phyloP scores from a whole-genome alignment of 2,329 filamentous ascomycete species.

The Pestalotiopsis sp. region DNA sequence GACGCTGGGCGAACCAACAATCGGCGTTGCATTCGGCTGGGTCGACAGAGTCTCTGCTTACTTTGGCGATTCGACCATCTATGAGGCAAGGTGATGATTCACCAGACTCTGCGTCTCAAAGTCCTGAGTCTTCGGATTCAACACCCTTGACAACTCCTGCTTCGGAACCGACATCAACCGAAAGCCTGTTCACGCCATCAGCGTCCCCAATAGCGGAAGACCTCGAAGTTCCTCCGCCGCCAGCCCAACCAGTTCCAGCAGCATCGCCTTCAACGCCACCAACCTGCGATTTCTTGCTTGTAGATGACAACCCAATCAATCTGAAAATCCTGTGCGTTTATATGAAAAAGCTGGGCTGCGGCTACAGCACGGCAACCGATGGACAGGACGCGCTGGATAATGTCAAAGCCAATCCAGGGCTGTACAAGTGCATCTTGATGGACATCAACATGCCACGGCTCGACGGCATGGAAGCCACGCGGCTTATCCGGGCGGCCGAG shows the following conservation, averaged over 20 bases:
- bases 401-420: constrained; percentile 26
- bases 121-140: neutral
- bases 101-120: neutral
- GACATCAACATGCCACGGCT: constrained; percentile 48
- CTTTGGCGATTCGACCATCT: neutral
- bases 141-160: too few relatives aligned
- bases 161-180: too few relatives aligned
- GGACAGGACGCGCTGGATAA: constrained; percentile 40
- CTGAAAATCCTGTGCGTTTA: constrained; percentile 33
- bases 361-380: constrained; percentile 36
- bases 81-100: neutral
- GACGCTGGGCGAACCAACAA: neutral
- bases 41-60: neutral
- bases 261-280: neutral
- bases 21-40: too few relatives aligned
- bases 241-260: neutral
- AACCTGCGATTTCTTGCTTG: constrained; percentile 32
- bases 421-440: constrained; percentile 18
- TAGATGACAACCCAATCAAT: constrained; percentile 46
- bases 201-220: too few relatives aligned
- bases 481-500: constrained; percentile 43
- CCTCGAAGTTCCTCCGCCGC: neutral
- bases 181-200: too few relatives aligned
- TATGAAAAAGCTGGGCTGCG: constrained; percentile 33
- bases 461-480: constrained; percentile 42